Percentiles rank a stretch among this genome's conserved stretches.
Evolutionary conservation across 495 filamentous ascomycete genomes (phyloP).

Genomic region (Lentithecium fluviatile): DNA sequence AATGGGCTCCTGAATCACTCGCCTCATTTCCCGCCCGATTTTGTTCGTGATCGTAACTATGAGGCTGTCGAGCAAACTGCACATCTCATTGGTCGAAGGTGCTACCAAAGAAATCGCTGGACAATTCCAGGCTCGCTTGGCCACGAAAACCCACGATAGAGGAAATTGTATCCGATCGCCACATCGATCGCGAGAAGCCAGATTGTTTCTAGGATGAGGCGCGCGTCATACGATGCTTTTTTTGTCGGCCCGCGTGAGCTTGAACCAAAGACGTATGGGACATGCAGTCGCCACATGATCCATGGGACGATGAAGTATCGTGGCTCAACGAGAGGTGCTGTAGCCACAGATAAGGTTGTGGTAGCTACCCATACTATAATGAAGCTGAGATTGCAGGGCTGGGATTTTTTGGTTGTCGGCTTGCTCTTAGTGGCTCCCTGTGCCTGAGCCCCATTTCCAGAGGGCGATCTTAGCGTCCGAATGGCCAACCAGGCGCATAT

Average conservation of each 20-base stretch:
- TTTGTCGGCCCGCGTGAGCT: conserved; percentile 18
- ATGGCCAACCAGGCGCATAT: conserved; percentile 59
- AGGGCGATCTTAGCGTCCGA: conserved; percentile 52
- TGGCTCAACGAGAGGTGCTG: conserved; percentile 89
- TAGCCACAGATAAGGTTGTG: conserved; percentile 72
- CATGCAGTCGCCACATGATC: conserved; percentile 86
- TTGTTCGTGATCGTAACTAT: background rate
- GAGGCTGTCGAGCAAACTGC: conserved; percentile 10
- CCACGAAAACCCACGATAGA: conserved; percentile 80
- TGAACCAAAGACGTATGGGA: conserved; percentile 49
- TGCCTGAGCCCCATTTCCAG: background rate
- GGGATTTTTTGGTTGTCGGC: conserved; percentile 43
- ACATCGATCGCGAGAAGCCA: conserved; percentile 77
- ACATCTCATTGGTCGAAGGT: conserved; percentile 11
- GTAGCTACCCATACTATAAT: conserved; percentile 69
- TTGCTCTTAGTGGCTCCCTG: conserved; percentile 15
- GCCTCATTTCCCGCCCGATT: conserved; percentile 15
- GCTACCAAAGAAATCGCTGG: conserved; percentile 94
- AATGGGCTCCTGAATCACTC: background rate
- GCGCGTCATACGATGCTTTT: conserved; percentile 35
- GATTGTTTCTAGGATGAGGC: conserved; percentile 68
- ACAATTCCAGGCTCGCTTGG: conserved; percentile 70
- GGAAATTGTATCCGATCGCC: conserved; percentile 76
- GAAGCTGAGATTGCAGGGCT: conserved; percentile 52
- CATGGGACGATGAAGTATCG: conserved; percentile 94